Evolutionary conservation across 1,284 basidiomycete genomes (phyloP).

Genomic region (Heterobasidion annosum): DNA sequence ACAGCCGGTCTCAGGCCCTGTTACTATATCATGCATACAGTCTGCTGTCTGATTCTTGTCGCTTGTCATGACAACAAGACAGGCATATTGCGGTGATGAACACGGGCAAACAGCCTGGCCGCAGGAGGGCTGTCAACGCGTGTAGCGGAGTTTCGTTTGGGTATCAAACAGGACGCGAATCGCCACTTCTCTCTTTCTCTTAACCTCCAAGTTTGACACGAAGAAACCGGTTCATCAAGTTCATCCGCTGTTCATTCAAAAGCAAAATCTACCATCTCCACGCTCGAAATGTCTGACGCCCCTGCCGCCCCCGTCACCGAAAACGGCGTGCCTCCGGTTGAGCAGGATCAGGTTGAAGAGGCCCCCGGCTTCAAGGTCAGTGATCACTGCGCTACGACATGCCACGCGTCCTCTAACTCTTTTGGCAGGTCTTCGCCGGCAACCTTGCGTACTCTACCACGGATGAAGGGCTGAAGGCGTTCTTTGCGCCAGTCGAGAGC

Average conservation of each 20-base stretch:
- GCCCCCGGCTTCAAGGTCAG: conserved; percentile 66
- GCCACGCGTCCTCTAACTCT: conserved; percentile 9
- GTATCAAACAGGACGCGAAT: conserved; percentile 16
- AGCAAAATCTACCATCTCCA: conserved; percentile 43
- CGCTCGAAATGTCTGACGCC: conserved; percentile 76
- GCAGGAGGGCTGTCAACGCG: too few species aligned
- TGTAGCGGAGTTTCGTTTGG: conserved; percentile 7
- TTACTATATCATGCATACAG: too few species aligned
- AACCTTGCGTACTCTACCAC: conserved; percentile 84
- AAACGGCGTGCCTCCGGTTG: conserved; percentile 70
- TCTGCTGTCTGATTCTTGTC: too few species aligned
- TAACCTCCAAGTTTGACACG: conserved; percentile 73
- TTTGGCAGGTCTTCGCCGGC: conserved; percentile 70
- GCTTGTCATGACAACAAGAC: too few species aligned
- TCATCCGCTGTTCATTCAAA: conserved; percentile 42
- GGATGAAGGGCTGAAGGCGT: conserved; percentile 84
- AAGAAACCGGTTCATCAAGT: conserved; percentile 75
- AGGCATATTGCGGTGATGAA: too few species aligned
- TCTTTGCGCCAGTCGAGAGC: conserved; percentile 74
- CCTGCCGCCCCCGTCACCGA: conserved; percentile 69
- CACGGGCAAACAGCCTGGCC: too few species aligned
- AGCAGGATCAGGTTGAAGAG: conserved; percentile 63
- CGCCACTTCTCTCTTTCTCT: conserved; percentile 36
- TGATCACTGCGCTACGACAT: conserved; percentile 8
- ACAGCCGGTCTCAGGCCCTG: too few species aligned